Percentiles rank a stretch among this genome's conserved stretches.
Conservation (phyloP, 2,329 filamentous ascomycete species). For the Diplodia seriata region DNA sequence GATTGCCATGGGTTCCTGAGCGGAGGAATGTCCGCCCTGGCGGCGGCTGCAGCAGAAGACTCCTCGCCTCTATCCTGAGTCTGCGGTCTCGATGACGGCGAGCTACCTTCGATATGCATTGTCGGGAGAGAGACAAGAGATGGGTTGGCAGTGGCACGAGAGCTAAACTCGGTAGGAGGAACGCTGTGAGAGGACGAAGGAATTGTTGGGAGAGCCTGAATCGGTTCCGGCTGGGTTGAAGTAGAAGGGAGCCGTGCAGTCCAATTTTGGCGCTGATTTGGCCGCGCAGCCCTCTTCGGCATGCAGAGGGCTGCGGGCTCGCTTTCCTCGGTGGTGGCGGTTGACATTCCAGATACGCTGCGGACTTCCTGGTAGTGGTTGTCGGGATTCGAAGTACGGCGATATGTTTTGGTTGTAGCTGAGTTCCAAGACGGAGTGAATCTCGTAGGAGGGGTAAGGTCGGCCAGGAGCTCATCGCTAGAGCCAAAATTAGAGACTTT, state of each 20-base stretch:
- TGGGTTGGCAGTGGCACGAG: not conserved
- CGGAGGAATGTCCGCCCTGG: slow-evolving; percentile 11
- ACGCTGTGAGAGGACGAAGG: slow-evolving; percentile 12
- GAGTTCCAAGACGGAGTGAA: not conserved
- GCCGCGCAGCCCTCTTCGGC: slow-evolving; percentile 18
- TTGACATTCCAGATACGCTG: slow-evolving; percentile 9
- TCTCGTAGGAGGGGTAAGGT: not conserved
- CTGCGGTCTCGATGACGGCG: not conserved
- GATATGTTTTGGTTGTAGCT: not conserved
- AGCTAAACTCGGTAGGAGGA: not conserved
- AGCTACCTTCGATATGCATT: slow-evolving; percentile 18
- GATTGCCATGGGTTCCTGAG: slow-evolving; percentile 31
- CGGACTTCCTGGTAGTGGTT: slow-evolving; percentile 10
- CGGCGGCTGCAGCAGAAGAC: slow-evolving; percentile 4
- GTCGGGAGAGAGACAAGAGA: slow-evolving; percentile 23
- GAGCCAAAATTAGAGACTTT: slow-evolving; percentile 13
- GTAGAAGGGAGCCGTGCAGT: slow-evolving; percentile 2
- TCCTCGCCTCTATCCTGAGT: slow-evolving; percentile 15
- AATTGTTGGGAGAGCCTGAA: slow-evolving; percentile 1
- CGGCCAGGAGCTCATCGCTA: slow-evolving; percentile 13
- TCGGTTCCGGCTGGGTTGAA: slow-evolving; percentile 3
- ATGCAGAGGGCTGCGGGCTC: slow-evolving; percentile 14
- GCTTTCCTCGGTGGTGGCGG: slow-evolving; percentile 1
- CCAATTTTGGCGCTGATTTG: slow-evolving; percentile 20
- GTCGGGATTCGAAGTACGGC: not conserved